These are phyloP conservation scores for Funneliformis geosporum DNA, from an alignment of 192 early-diverging fungal species.

Conservation along the genomic window DNA sequence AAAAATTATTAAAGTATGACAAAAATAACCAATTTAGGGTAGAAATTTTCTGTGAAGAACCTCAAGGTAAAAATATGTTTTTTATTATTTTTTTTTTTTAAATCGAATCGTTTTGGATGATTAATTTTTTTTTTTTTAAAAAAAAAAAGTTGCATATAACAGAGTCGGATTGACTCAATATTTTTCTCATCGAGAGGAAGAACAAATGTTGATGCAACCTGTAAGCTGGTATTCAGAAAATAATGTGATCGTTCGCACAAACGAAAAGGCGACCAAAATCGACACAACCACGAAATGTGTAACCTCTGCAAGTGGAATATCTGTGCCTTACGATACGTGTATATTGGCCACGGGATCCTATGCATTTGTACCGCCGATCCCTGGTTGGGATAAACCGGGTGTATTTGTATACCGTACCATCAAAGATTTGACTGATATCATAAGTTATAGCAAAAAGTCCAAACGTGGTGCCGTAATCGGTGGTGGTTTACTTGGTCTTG, in stretches of 20 bases:
- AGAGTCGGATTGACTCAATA: constrained; percentile 66
- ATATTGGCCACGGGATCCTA: constrained; percentile 63
- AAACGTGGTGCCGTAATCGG: constrained; percentile 62
- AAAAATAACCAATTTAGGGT: constrained; percentile 44
- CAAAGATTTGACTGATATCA: constrained; percentile 59
- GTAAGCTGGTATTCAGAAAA: constrained; percentile 56
- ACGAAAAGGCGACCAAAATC: constrained; percentile 47
- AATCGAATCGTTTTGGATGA: not conserved
- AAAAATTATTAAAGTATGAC: constrained; percentile 61
- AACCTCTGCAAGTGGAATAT: constrained; percentile 11
- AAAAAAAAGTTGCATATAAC: constrained; percentile 57
- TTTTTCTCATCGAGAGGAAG: constrained; percentile 53
- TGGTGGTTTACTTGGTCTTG: constrained; percentile 69
- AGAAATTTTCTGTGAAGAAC: constrained; percentile 59
- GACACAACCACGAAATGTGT: constrained; percentile 45
- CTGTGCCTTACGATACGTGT: constrained; percentile 54
- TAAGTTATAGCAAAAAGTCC: constrained; percentile 40
- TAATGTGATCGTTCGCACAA: constrained; percentile 43
- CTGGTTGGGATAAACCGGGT: constrained; percentile 46
- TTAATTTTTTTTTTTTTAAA: not conserved
- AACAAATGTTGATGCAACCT: constrained; percentile 49
- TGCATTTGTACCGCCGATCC: constrained; percentile 59
- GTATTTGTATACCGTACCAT: constrained; percentile 70
- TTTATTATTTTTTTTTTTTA: not conserved
- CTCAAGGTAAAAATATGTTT: constrained; percentile 30